Base-by-base conservation (phyloP, 192 early-diverging fungal species). In the Coemansia asiatica region DNA sequence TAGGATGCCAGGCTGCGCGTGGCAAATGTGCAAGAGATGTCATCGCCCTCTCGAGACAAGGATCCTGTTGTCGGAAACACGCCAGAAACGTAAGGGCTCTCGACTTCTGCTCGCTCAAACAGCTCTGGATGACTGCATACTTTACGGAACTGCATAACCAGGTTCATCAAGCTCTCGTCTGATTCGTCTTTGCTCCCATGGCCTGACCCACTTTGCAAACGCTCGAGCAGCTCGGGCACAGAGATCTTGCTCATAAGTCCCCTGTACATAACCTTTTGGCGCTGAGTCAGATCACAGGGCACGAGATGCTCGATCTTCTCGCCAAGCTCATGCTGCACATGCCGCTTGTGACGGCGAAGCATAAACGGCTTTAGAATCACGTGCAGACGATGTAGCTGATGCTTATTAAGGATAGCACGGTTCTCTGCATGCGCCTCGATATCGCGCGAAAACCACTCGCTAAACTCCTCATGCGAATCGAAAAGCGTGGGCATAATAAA, bases 321-420 rank as follows among this genome's bases (percentile, higher is more conserved):
- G 60, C 91, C 92, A 26, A 95, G 81, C 76, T 95, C 93, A 60
- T 92, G 87, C 73, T 94, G 92, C 22, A 95, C 92, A 67, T 95
- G 93, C 21, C 88, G 85, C 81, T 95, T 95, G 74, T 94, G 85
- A 62, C 94, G 88, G 29, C 94, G 86, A 61, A 96, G 83, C 94
- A 96, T 94, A 71, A 96, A 96, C n/a, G 94, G 94, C 64, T 94
- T 93, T 35, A 96, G 83, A 61, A 96, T 94, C 89, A 93, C 91
- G 56, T 96, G 93, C 53, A 96, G 72, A 27, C 92, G 85, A 47
- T 85, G 82, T 18, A 96, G 79, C 71, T 96, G 94, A 55, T 94
- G 90, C 70, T 91, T 86, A 61, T 96, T 93, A 25, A 94, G 78
- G 6, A 85, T 82, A 1, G 87, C 87, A 49, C 89, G 87, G 67